These are phyloP conservation scores for Mycosphaerella sp. DNA, from an alignment of 2,329 filamentous ascomycete species.

Conservation along the genomic window DNA sequence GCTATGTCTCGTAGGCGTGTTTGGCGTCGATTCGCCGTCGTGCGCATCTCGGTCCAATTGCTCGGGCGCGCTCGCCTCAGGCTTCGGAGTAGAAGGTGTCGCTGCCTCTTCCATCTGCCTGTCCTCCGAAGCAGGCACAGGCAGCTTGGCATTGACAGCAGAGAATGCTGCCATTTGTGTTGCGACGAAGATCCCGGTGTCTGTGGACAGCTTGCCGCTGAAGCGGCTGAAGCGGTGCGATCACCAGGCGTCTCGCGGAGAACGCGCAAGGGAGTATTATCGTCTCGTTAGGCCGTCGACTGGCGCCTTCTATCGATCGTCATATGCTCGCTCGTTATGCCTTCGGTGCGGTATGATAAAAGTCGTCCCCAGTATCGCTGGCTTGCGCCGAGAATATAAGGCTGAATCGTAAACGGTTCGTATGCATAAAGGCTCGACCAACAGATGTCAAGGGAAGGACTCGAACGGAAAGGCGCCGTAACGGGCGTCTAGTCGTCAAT, in stretches of 20 bases:
- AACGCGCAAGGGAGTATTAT: conserved; percentile 1
- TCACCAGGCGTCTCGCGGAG: conserved; percentile 7
- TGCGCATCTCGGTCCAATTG: conserved; percentile 35
- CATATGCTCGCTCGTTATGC: conserved; percentile 1
- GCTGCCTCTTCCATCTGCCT: conserved; percentile 47
- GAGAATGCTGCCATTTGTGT: conserved; percentile 38
- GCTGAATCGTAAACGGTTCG: conserved; percentile 14
- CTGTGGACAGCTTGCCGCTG: conserved; percentile 18
- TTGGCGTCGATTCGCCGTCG: conserved; percentile 41
- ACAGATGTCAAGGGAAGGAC: conserved; percentile 15
- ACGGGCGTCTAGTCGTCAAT: conserved; percentile 14
- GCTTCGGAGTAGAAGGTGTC: conserved; percentile 32
- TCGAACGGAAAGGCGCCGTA: conserved; percentile 15
- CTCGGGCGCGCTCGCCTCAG: conserved; percentile 49
- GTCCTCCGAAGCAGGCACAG: conserved; percentile 34
- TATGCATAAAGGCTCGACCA: conserved; percentile 12
- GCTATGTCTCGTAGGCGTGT: conserved; percentile 57
- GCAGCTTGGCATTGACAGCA: conserved; percentile 18
- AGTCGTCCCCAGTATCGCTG: not conserved
- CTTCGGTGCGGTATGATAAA: not conserved
- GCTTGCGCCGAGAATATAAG: conserved; percentile 6
- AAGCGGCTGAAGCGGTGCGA: conserved; percentile 20
- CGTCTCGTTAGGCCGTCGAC: conserved; percentile 1
- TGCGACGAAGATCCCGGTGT: conserved; percentile 5
- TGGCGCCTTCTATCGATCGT: not conserved